These are phyloP conservation scores for Solanum sitiens DNA, from an alignment of 257 asterid species.

Conservation along the genomic window DNA sequence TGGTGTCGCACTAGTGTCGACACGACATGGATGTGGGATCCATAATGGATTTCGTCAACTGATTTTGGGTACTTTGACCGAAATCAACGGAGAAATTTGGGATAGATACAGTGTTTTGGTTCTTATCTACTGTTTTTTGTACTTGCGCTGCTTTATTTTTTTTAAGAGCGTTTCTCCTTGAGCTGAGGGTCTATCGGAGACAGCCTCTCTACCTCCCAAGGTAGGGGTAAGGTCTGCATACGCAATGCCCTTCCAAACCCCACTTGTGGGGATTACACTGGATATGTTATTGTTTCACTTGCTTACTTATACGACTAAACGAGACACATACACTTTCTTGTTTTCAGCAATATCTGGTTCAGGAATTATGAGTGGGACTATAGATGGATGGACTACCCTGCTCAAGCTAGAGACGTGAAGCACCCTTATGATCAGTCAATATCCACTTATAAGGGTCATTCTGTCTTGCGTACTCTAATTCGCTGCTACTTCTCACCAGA, in stretches of 20 bases:
- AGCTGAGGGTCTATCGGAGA: background rate
- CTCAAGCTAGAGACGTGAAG: conserved; percentile 49
- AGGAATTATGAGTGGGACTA: conserved; percentile 85
- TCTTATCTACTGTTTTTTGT: background rate
- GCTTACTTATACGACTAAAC: background rate
- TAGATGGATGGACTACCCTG: conserved; percentile 92
- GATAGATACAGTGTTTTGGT: background rate
- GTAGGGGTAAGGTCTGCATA: background rate
- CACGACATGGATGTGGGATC: background rate
- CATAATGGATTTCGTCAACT: background rate
- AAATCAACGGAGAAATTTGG: background rate
- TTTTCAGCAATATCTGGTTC: conserved; percentile 30
- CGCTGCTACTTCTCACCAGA: conserved; percentile 93
- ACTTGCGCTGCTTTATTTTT: background rate
- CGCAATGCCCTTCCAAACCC: background rate
- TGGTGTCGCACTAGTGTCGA: background rate
- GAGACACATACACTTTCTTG: background rate
- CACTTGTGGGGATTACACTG: background rate
- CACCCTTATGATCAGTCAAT: conserved; percentile 77
- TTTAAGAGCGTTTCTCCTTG: background rate
- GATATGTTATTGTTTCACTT: background rate
- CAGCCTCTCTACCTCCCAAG: background rate
- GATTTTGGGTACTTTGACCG: background rate
- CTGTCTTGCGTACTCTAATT: conserved; percentile 74
- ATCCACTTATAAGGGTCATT: conserved; percentile 72